A percentile compares a stretch with the other conserved stretches of the same genome.
phyloP scores from a whole-genome alignment of 2,329 filamentous ascomycete species.

The Botryosphaeria agaves region DNA sequence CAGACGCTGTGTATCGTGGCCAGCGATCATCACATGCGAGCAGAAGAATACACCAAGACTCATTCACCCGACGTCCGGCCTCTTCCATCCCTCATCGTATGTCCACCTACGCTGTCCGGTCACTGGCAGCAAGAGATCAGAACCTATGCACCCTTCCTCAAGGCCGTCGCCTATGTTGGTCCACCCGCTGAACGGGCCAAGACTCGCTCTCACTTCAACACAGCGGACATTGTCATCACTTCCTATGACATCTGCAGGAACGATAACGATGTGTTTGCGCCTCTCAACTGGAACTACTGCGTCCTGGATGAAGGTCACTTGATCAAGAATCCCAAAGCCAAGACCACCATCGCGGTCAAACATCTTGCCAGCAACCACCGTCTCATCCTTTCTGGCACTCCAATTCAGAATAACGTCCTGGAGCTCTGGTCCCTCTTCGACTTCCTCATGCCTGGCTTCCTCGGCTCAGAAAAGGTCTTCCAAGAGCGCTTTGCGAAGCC shows the following conservation, averaged over 20 bases:
- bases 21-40: conserved; percentile 87
- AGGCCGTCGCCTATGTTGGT: conserved; percentile 78
- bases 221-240: conserved; percentile 86
- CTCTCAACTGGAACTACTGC: conserved; percentile 91
- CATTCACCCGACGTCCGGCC: conserved; percentile 59
- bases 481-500: conserved; percentile 88
- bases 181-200: conserved; percentile 64
- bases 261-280: conserved; percentile 67
- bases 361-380: conserved; percentile 79
- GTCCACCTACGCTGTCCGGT: conserved; percentile 85
- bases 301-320: conserved; percentile 94
- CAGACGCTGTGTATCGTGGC: conserved; percentile 97
- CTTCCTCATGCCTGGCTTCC: conserved; percentile 96
- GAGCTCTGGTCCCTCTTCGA: conserved; percentile 97
- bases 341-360: conserved; percentile 89
- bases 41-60: conserved; percentile 76
- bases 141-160: conserved; percentile 87
- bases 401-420: conserved; percentile 94
- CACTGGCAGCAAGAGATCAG: conserved; percentile 99
- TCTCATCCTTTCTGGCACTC: conserved; percentile 88
- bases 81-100: conserved; percentile 85
- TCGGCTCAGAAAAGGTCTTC: conserved; percentile 94
- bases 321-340: conserved; percentile 97
- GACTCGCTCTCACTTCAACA: conserved; percentile 49
- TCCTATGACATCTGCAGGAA: conserved; percentile 98